These are phyloP conservation scores for Gamsiella multidivaricata DNA, from an alignment of 192 early-diverging fungal species.

Conservation along the genomic window DNA sequence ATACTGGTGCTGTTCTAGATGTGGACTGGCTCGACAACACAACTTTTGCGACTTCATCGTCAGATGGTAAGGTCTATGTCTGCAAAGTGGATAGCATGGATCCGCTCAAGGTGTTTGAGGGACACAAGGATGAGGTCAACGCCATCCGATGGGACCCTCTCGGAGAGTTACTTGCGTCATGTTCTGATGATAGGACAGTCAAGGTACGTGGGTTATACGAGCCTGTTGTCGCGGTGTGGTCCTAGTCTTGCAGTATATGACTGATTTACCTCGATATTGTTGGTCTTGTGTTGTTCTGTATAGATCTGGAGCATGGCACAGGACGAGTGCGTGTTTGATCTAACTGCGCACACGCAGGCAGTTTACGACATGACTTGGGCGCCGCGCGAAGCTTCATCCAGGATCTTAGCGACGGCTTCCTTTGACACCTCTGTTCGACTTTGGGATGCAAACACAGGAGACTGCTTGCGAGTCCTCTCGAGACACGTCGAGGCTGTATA, in stretches of 20 bases:
- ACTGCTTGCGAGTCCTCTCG: conserved; percentile 75
- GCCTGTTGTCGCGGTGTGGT: not conserved
- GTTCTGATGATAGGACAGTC: conserved; percentile 81
- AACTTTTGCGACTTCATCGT: conserved; percentile 91
- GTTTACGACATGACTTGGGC: conserved; percentile 88
- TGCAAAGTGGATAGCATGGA: conserved; percentile 76
- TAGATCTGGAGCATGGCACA: conserved; percentile 74
- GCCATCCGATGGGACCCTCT: conserved; percentile 79
- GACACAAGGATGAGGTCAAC: conserved; percentile 88
- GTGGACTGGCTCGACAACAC: conserved; percentile 94
- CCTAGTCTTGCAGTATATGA: not conserved
- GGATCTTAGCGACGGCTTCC: conserved; percentile 77
- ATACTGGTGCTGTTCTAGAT: conserved; percentile 75
- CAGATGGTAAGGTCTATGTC: conserved; percentile 83
- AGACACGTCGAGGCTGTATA: conserved; percentile 78
- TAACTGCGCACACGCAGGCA: conserved; percentile 78
- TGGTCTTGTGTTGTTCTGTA: no score
- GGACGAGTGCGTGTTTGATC: conserved; percentile 65
- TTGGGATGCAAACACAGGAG: conserved; percentile 83
- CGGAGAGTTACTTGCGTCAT: conserved; percentile 75
- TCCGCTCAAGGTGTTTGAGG: conserved; percentile 79
- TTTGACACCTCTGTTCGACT: conserved; percentile 86
- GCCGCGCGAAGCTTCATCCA: conserved; percentile 62
- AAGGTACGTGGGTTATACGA: conserved; percentile 61
- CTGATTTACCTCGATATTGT: no score